These are phyloP conservation scores for Fusarium anthophilum DNA, from an alignment of 2,329 filamentous ascomycete species.

Conservation along the genomic window DNA sequence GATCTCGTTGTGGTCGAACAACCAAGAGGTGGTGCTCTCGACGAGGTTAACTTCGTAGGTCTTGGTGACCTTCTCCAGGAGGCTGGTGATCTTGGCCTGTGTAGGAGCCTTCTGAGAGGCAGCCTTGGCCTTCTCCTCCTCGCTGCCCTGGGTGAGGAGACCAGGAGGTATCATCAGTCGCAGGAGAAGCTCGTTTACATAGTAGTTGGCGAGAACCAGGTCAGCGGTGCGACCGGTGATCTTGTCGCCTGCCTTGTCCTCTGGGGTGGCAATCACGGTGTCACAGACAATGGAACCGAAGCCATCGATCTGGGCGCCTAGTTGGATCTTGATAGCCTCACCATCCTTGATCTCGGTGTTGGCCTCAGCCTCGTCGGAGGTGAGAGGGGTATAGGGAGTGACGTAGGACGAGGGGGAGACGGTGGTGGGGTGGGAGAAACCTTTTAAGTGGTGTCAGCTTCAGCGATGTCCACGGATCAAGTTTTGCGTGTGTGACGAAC, in stretches of 20 bases:
- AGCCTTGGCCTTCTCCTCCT: conserved; percentile 96
- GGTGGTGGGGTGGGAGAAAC: conserved; percentile 93
- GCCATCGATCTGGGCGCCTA: conserved; percentile 98
- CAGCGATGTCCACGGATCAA: conserved; percentile 13
- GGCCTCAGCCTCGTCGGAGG: conserved; percentile 86
- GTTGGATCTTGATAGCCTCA: conserved; percentile 95
- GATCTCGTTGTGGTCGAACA: conserved; percentile 97
- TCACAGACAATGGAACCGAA: conserved; percentile 97
- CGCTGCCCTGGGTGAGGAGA: conserved; percentile 80
- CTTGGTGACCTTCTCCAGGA: conserved; percentile 92
- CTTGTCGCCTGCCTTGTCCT: conserved; percentile 68
- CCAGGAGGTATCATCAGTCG: conserved; percentile 93
- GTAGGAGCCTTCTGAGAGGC: conserved; percentile 82
- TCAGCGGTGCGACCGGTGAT: conserved; percentile 84
- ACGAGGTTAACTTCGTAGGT: conserved; percentile 91
- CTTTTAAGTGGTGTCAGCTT: conserved; percentile 54
- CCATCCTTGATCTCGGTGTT: conserved; percentile 80
- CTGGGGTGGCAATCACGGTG: conserved; percentile 78
- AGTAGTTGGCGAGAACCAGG: conserved; percentile 89
- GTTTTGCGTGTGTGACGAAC: conserved; percentile 56
- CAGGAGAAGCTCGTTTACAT: conserved; percentile 93
- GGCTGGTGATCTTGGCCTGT: conserved; percentile 84
- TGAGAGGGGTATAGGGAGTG: conserved; percentile 95
- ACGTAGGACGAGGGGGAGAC: conserved; percentile 94
- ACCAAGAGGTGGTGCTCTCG: conserved; percentile 97